phyloP scores from a whole-genome alignment of 352 stramenopile species.

The Phytophthora palmivora region DNA sequence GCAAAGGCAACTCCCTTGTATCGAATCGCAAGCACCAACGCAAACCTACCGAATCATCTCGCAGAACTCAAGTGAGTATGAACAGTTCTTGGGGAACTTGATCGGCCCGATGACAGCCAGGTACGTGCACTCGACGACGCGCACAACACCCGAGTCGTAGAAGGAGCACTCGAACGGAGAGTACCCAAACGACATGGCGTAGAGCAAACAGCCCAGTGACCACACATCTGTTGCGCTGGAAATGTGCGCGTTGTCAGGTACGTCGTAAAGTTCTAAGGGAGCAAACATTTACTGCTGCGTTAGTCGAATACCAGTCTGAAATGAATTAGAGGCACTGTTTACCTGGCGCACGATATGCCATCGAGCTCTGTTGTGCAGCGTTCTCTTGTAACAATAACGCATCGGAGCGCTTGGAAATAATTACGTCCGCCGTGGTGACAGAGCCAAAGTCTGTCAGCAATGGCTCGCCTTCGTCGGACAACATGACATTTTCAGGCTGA shows the following conservation, averaged over 20 bases:
- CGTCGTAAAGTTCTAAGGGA: constrained; percentile 85
- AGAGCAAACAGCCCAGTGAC: constrained; percentile 91
- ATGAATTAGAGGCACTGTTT: not conserved
- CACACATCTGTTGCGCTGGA: constrained; percentile 87
- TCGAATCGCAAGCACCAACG: not conserved
- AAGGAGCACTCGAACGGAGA: constrained; percentile 91
- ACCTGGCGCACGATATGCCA: constrained; percentile 90
- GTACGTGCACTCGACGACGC: constrained; percentile 87
- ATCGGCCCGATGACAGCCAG: constrained; percentile 86
- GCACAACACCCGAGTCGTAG: constrained; percentile 65
- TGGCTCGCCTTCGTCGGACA: constrained; percentile 79
- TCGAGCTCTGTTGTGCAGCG: constrained; percentile 84
- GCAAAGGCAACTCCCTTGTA: constrained; percentile 11
- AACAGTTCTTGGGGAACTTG: constrained; percentile 71
- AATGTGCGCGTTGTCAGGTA: constrained; percentile 72
- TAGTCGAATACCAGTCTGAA: constrained; percentile 1
- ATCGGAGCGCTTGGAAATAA: constrained; percentile 74
- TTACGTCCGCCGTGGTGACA: constrained; percentile 64
- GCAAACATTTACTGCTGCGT: constrained; percentile 1
- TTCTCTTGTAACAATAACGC: constrained; percentile 86
- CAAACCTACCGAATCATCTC: constrained; percentile 73
- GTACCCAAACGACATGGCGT: constrained; percentile 90
- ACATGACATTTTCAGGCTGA: constrained; percentile 89
- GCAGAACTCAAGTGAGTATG: constrained; percentile 67
- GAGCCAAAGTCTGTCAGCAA: constrained; percentile 92